Evolutionary conservation across 2,329 filamentous ascomycete genomes (phyloP), one percentile per base, ranked within the genome.

Genomic region (Arthrobotrys sphaeroides): DNA sequence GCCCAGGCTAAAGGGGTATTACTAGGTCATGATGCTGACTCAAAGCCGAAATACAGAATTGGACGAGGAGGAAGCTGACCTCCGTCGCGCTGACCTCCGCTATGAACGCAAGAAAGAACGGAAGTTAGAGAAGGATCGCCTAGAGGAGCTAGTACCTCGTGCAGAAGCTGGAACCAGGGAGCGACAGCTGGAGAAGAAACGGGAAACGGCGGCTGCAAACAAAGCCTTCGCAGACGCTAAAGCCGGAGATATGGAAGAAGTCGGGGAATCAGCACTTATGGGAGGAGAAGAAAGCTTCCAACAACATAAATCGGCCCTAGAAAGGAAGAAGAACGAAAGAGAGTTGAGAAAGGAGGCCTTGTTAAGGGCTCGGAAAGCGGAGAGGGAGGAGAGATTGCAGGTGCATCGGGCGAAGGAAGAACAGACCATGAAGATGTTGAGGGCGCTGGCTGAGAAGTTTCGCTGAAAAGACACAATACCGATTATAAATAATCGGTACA

Each of bases 261-360:
- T 87, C 0, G 94, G 96, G 10, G 84, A 85, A 13, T 91, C 96
- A 13, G 74, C 77, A 64, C 82, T 98, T 24, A 91, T 97, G 89
- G 92, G 92, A 2, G 86, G 86, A 10, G 79, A 90, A n/a, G 87
- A 86, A 0, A 90, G 83, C 13, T 89, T 90, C 78, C 94, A 90
- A 84, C 86, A 85, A 79, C 84, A 87, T 81, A 88, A 90, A 82
- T 87, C 88, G 78, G 87, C 85, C 70, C 85, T 88, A 79, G 88
- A 92, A 83, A 84, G 87, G 79, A 90, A 90, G 83, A 96, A 94
- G 86, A 92, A 89, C 79, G 93, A 97, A 82, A 83, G 94, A 61
- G 93, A 97, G 85, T 84, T 95, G 13, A 84, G 92, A 73, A 87
- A 91, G 80, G 94, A 97, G 82, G 94, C 96, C 83, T 86, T 93